phyloP scores from a whole-genome alignment of 208 protist species.

The Acanthamoeba rhysodes region DNA sequence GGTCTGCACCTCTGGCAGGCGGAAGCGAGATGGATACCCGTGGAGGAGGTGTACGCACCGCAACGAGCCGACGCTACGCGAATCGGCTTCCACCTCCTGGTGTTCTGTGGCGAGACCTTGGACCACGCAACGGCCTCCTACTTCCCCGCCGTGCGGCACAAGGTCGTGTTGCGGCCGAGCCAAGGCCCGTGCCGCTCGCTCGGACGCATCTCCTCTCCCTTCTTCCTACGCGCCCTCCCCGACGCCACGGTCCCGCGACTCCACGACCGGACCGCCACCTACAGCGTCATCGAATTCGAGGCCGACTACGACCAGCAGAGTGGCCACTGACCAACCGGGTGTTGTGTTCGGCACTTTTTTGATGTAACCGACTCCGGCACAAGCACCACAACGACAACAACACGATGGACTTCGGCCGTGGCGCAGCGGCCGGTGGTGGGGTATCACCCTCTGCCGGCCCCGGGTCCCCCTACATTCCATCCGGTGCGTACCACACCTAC shows the following conservation, averaged over 20 bases:
- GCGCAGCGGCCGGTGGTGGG: too few species aligned
- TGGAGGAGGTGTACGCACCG: not conserved
- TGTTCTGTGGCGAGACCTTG: slow-evolving; percentile 9
- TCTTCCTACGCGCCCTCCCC: not conserved
- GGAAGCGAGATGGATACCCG: not conserved
- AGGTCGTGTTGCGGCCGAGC: not conserved
- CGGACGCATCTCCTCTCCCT: slow-evolving; percentile 5
- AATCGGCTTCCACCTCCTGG: not conserved
- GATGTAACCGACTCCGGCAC: too few species aligned
- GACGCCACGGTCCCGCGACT: not conserved
- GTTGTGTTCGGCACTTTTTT: not conserved
- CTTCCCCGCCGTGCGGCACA: slow-evolving; percentile 14
- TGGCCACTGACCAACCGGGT: not conserved
- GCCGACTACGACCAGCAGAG: not conserved
- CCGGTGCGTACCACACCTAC: not conserved
- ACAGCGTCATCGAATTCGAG: not conserved
- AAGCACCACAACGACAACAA: too few species aligned
- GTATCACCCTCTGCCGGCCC: not conserved
- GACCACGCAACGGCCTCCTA: slow-evolving; percentile 32
- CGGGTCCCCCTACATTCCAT: not conserved
- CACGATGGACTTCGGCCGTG: not conserved
- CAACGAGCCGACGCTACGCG: not conserved
- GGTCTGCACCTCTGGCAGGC: slow-evolving; percentile 19
- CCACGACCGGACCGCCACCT: not conserved
- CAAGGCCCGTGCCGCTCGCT: not conserved